These are phyloP conservation scores for Fusarium chlamydosporum DNA, from an alignment of 2,329 filamentous ascomycete species.

Conservation along the genomic window DNA sequence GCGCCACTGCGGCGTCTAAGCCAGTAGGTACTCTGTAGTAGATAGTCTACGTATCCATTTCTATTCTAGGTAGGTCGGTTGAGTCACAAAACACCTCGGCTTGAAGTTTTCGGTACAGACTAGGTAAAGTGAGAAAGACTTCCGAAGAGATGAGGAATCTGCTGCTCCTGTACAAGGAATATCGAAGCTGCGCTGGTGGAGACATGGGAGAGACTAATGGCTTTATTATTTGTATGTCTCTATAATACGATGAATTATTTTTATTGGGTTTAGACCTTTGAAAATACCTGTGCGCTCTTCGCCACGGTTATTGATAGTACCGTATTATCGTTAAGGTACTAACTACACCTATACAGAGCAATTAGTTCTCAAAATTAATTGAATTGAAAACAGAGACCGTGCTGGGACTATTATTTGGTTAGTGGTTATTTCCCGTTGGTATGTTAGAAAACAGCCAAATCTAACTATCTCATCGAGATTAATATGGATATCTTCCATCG, in stretches of 20 bases:
- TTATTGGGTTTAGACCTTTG: background rate
- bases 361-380: background rate
- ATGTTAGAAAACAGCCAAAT: conserved; percentile 9
- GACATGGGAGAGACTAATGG: conserved; percentile 24
- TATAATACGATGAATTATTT: conserved; percentile 31
- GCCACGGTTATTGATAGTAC: conserved; percentile 7
- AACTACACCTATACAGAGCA: background rate
- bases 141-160: conserved; percentile 4
- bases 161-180: conserved; percentile 7
- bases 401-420: background rate
- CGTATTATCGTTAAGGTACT: background rate
- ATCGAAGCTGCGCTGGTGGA: conserved; percentile 22
- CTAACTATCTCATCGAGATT: conserved; percentile 9
- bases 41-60: conserved; percentile 9
- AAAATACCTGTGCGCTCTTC: background rate
- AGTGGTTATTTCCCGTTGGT: conserved; percentile 7
- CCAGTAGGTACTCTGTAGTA: too few relatives aligned
- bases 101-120: background rate
- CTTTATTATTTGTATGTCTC: background rate
- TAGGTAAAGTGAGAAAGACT: conserved; percentile 1
- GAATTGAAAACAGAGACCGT: background rate
- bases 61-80: conserved; percentile 25
- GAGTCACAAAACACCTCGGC: conserved; percentile 1
- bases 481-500: background rate
- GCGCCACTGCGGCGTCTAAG: conserved; percentile 32